Evolutionary conservation across 306 rosid genomes (phyloP).

Genomic region (Malus orientalis): DNA sequence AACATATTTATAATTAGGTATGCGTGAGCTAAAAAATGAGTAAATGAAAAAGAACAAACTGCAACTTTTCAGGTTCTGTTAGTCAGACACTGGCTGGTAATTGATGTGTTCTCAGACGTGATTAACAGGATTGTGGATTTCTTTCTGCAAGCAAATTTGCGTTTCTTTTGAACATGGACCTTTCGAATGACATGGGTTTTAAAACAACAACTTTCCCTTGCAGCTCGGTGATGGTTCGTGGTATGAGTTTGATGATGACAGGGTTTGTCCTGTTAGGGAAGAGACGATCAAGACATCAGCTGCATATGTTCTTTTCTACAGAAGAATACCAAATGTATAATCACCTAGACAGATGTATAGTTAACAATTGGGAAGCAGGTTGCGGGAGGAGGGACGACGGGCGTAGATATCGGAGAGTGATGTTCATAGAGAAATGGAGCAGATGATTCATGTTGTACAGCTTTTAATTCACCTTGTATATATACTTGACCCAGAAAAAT

Average conservation of each 20-base stretch:
- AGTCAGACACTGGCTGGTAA: too few species aligned
- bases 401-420: neutral
- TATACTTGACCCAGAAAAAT: neutral
- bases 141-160: neutral
- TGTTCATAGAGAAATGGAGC: slow-evolving; percentile 20
- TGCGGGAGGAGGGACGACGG: neutral
- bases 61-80: too few species aligned
- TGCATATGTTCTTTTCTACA: slow-evolving; percentile 85
- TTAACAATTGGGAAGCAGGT: slow-evolving; percentile 22
- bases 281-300: slow-evolving; percentile 55
- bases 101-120: neutral
- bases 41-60: too few species aligned
- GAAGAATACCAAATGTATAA: slow-evolving; percentile 40
- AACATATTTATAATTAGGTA: too few species aligned
- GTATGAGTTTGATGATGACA: slow-evolving; percentile 76
- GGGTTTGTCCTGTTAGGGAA: slow-evolving; percentile 37
- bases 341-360: slow-evolving; percentile 20
- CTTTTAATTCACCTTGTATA: slow-evolving; percentile 9
- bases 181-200: neutral
- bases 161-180: neutral
- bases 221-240: slow-evolving; percentile 54
- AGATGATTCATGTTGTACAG: slow-evolving; percentile 30
- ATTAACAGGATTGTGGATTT: neutral
- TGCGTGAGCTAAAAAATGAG: too few species aligned
- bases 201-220: neutral